A percentile compares a stretch with the other conserved stretches of the same genome.
phyloP scores from a whole-genome alignment of 441 rosid species.

The Croton setiger region DNA sequence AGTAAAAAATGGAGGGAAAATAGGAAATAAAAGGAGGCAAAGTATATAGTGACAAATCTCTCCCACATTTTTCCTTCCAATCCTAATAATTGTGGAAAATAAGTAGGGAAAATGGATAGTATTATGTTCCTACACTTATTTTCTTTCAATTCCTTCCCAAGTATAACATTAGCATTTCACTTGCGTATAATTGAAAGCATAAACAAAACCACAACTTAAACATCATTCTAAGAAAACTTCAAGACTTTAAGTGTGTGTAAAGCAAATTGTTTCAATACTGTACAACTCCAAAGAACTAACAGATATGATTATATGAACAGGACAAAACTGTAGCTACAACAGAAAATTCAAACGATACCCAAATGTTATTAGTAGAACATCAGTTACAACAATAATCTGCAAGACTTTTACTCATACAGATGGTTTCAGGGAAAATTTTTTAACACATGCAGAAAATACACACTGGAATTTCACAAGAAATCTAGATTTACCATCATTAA shows the following conservation, averaged over 20 bases:
- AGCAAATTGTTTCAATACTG: not conserved
- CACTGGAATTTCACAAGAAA: not conserved
- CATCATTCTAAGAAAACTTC: not conserved
- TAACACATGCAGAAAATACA: not conserved
- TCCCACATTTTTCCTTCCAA: too few species aligned
- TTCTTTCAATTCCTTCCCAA: not conserved
- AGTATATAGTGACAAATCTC: too few species aligned
- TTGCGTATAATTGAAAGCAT: not conserved
- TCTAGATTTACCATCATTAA: constrained; percentile 72
- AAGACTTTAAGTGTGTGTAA: not conserved
- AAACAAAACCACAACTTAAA: not conserved
- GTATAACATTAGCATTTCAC: not conserved
- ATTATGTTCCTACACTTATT: too few species aligned
- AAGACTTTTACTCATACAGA: not conserved
- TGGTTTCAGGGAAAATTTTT: not conserved
- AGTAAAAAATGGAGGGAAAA: too few species aligned
- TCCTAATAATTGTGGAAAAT: too few species aligned
- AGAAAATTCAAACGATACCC: not conserved
- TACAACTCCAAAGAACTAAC: not conserved
- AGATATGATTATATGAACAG: not conserved
- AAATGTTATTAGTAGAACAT: not conserved
- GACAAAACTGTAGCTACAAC: not conserved
- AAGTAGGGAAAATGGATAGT: too few species aligned
- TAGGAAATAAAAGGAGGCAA: too few species aligned
- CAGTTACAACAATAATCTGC: not conserved